Percentiles rank a stretch among this genome's conserved stretches.
Evolutionary conservation across 1,284 basidiomycete species (phyloP).

Genomic region (Fistulina hepatica): DNA sequence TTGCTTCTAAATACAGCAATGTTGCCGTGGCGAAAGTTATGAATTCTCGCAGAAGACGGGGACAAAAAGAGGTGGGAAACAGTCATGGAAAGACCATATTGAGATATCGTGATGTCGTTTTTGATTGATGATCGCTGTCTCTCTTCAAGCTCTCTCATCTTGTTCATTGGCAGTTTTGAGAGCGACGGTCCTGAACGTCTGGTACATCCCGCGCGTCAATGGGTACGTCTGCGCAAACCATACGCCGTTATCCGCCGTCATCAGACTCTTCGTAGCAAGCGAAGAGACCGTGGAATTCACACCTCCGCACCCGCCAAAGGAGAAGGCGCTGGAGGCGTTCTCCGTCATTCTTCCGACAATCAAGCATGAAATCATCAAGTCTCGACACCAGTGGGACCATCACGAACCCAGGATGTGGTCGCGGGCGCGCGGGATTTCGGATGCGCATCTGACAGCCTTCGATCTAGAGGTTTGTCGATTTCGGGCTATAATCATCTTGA

Average conservation of each 20-base stretch:
- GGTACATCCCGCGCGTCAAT: too few species aligned
- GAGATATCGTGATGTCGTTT: not conserved
- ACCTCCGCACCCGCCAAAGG: conserved; percentile 43
- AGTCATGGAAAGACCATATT: too few species aligned
- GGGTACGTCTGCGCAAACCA: not conserved
- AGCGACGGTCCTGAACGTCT: too few species aligned
- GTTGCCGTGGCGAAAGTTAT: too few species aligned
- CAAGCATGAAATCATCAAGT: conserved; percentile 51
- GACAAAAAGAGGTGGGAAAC: too few species aligned
- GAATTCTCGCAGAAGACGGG: too few species aligned
- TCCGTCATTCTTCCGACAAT: conserved; percentile 38
- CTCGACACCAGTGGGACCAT: conserved; percentile 57
- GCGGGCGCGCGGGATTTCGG: conserved; percentile 39
- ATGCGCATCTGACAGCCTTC: conserved; percentile 44
- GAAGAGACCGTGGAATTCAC: conserved; percentile 45
- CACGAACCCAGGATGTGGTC: conserved; percentile 69
- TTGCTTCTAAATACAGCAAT: too few species aligned
- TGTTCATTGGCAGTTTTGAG: too few species aligned
- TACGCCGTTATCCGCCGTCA: not conserved
- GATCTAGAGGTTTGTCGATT: conserved; percentile 27
- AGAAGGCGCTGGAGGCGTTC: conserved; percentile 56
- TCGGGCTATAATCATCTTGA: not conserved
- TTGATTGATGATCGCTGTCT: not conserved
- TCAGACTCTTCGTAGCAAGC: conserved; percentile 33
- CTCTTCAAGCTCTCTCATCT: too few species aligned